A percentile compares a stretch with the other conserved stretches of the same genome.
Evolutionary conservation across 371 early-diverging fungal species (phyloP).

Genomic region (Syncephalastrum sp.): DNA sequence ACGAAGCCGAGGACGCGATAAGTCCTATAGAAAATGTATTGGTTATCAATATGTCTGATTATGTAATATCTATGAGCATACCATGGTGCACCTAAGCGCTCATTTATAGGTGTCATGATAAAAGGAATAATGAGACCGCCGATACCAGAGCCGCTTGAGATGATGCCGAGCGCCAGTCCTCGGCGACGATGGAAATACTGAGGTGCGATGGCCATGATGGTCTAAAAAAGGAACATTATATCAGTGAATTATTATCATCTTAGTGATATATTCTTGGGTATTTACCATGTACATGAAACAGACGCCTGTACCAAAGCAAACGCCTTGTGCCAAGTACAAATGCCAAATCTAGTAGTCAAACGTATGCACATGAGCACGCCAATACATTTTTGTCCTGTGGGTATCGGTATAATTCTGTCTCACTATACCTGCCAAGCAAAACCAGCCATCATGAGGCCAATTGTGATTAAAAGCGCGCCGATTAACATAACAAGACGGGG

Average conservation of each 20-base stretch:
- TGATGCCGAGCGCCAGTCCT: conserved; percentile 69
- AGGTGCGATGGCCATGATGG: conserved; percentile 37
- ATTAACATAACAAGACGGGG: conserved; percentile 23
- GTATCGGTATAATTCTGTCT: not conserved
- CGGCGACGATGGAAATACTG: conserved; percentile 68
- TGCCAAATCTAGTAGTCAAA: conserved; percentile 49
- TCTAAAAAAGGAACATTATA: conserved; percentile 7
- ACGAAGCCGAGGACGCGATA: conserved; percentile 22
- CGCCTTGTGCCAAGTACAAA: conserved; percentile 61
- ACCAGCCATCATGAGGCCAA: conserved; percentile 32
- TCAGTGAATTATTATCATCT: not conserved
- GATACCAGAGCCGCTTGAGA: conserved; percentile 69
- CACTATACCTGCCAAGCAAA: conserved; percentile 18
- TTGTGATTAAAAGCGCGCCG: conserved; percentile 19
- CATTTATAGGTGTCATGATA: conserved; percentile 56
- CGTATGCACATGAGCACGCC: not conserved
- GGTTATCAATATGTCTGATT: not conserved
- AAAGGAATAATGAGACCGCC: conserved; percentile 69
- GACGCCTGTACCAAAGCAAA: conserved; percentile 11
- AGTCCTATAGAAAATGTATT: conserved; percentile 24
- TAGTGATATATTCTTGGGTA: not conserved
- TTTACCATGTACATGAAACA: conserved; percentile 10
- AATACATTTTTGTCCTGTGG: too few species aligned
- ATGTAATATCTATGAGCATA: not conserved
- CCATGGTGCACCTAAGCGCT: conserved; percentile 34